Percentiles rank a stretch among this genome's conserved stretches.
phyloP scores from a whole-genome alignment of 1,284 basidiomycete genomes.

The Earliella scabrosa region DNA sequence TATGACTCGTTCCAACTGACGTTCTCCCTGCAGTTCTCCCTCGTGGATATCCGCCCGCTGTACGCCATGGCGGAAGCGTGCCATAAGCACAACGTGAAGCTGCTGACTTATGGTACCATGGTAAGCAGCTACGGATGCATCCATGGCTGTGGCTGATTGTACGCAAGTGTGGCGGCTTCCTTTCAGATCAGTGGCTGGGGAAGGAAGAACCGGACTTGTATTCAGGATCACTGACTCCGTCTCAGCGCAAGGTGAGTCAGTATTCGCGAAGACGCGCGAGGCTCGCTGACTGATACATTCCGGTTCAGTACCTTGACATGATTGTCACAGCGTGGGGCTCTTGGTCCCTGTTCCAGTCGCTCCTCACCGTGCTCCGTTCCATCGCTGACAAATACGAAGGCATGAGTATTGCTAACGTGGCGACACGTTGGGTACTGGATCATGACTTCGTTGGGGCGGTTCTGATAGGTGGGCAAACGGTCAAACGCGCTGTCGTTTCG shows the following conservation, averaged over 20 bases:
- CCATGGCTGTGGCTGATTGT: slow-evolving; percentile 10
- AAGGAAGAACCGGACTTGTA: slow-evolving; percentile 74
- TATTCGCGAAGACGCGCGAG: slow-evolving; percentile 4
- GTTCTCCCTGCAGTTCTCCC: slow-evolving; percentile 62
- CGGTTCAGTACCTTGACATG: slow-evolving; percentile 75
- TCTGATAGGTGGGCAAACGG: slow-evolving; percentile 61
- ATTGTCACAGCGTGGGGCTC: slow-evolving; percentile 78
- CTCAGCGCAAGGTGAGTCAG: slow-evolving; percentile 72
- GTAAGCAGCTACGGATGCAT: slow-evolving; percentile 44
- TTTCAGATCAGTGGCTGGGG: slow-evolving; percentile 76
- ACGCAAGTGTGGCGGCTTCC: slow-evolving; percentile 87
- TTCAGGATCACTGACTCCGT: slow-evolving; percentile 65
- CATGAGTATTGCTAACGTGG: slow-evolving; percentile 77
- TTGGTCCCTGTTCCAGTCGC: slow-evolving; percentile 75
- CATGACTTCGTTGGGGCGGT: slow-evolving; percentile 79
- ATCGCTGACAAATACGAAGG: slow-evolving; percentile 71
- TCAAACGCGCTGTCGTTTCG: not conserved
- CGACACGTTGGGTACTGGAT: slow-evolving; percentile 82
- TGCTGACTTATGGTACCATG: slow-evolving; percentile 81
- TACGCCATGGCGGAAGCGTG: slow-evolving; percentile 81
- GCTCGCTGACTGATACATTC: not conserved
- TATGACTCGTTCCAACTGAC: not conserved
- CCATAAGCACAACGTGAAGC: slow-evolving; percentile 69
- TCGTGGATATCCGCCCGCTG: slow-evolving; percentile 78
- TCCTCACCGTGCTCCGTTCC: slow-evolving; percentile 59